These are phyloP conservation scores for Paraphaeosphaeria sporulosa DNA, from an alignment of 2,329 filamentous ascomycete genomes.

Conservation along the genomic window DNA sequence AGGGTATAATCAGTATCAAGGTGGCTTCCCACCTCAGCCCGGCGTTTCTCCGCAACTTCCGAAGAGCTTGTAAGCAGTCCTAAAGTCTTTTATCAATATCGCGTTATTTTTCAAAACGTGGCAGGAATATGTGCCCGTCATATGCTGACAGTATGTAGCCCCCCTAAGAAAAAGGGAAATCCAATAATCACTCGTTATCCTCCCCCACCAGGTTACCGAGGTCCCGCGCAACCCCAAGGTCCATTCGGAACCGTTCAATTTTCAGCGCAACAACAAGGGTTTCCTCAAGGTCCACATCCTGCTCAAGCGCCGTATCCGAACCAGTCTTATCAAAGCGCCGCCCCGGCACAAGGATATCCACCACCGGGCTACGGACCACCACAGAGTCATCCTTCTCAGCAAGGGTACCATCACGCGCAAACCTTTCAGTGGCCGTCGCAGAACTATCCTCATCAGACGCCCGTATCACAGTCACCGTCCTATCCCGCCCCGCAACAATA, in stretches of 20 bases:
- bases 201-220: constrained; percentile 57
- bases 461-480: constrained; percentile 29
- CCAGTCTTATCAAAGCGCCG: constrained; percentile 31
- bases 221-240: constrained; percentile 42
- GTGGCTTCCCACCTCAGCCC: constrained; percentile 30
- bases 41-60: constrained; percentile 34
- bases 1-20: constrained; percentile 40
- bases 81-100: not conserved
- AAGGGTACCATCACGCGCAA: constrained; percentile 26
- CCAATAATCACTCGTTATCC: constrained; percentile 60
- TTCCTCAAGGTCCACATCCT: constrained; percentile 33
- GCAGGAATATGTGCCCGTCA: not conserved
- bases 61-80: constrained; percentile 41
- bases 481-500: constrained; percentile 34
- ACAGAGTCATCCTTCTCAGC: constrained; percentile 29
- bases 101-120: not conserved
- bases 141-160: constrained; percentile 34
- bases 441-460: constrained; percentile 31
- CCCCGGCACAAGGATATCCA: constrained; percentile 30
- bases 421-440: constrained; percentile 15
- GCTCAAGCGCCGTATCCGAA: constrained; percentile 29
- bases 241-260: constrained; percentile 38
- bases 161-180: constrained; percentile 56
- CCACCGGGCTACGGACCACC: constrained; percentile 35
- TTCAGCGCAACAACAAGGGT: constrained; percentile 37